phyloP scores from a whole-genome alignment of 805 yeast genomes.

The Priceomyces fermenticarens region DNA sequence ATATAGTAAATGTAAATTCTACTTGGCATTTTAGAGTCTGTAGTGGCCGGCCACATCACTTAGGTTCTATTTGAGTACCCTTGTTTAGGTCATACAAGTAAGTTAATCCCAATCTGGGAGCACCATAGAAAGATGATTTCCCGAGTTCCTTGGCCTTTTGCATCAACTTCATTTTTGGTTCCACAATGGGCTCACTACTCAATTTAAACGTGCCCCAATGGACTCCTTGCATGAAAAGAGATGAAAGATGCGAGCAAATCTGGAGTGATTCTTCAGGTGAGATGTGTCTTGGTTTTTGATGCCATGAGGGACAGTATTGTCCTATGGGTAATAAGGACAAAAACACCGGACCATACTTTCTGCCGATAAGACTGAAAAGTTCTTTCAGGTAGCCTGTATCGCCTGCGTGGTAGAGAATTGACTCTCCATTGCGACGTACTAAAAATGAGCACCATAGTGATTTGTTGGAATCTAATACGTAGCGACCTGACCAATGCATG shows the following conservation, averaged over 20 bases:
- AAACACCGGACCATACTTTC: slow-evolving; percentile 52
- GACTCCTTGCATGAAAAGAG: slow-evolving; percentile 72
- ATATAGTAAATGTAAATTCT: background rate
- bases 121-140: slow-evolving; percentile 42
- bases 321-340: slow-evolving; percentile 88
- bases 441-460: slow-evolving; percentile 90
- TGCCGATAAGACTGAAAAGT: slow-evolving; percentile 63
- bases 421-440: slow-evolving; percentile 60
- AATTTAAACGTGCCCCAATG: slow-evolving; percentile 96
- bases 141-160: slow-evolving; percentile 43
- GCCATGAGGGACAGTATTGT: slow-evolving; percentile 94
- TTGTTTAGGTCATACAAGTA: slow-evolving; percentile 44
- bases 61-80: slow-evolving; percentile 11
- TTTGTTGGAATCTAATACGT: slow-evolving; percentile 72
- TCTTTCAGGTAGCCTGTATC: slow-evolving; percentile 89
- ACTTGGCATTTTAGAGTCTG: background rate
- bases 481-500: slow-evolving; percentile 95
- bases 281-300: slow-evolving; percentile 84
- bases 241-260: slow-evolving; percentile 61
- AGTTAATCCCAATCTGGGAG: slow-evolving; percentile 78
- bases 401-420: slow-evolving; percentile 87
- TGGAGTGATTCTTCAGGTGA: slow-evolving; percentile 74
- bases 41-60: slow-evolving; percentile 6
- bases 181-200: slow-evolving; percentile 83
- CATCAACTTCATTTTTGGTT: slow-evolving; percentile 66